Percentiles rank a stretch among this genome's conserved stretches.
These are phyloP conservation scores for Curvularia eragrostidis DNA, from an alignment of 2,329 filamentous ascomycete species.

Conservation along the genomic window DNA sequence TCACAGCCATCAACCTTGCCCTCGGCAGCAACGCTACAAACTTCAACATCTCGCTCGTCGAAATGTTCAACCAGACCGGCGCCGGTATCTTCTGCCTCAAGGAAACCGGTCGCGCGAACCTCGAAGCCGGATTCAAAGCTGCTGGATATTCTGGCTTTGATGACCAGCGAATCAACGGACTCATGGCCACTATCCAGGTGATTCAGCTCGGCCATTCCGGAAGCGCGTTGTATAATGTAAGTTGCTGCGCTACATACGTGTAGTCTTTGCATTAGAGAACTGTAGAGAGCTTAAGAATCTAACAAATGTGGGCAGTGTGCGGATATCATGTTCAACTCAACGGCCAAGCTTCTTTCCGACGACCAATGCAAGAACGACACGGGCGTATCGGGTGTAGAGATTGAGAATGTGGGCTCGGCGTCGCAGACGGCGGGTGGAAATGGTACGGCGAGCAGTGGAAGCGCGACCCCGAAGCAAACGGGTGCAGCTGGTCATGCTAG, in stretches of 20 bases:
- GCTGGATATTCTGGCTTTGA: slow-evolving; percentile 31
- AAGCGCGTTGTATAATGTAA: slow-evolving; percentile 54
- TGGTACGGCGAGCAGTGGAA: background rate
- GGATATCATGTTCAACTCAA: slow-evolving; percentile 53
- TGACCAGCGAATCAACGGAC: slow-evolving; percentile 43
- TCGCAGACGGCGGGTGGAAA: slow-evolving; percentile 2
- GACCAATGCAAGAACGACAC: slow-evolving; percentile 52
- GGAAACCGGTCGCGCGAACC: slow-evolving; percentile 37
- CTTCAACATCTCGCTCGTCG: slow-evolving; percentile 56
- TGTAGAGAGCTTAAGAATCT: slow-evolving; percentile 11
- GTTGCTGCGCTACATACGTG: no score
- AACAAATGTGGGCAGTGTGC: slow-evolving; percentile 47
- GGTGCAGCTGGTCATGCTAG: slow-evolving; percentile 25
- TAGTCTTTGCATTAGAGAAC: background rate
- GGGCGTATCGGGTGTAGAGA: slow-evolving; percentile 45
- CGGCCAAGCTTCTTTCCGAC: slow-evolving; percentile 46
- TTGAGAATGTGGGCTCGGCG: slow-evolving; percentile 29
- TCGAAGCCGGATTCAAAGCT: slow-evolving; percentile 35
- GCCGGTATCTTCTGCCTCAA: slow-evolving; percentile 57
- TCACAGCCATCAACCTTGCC: slow-evolving; percentile 58
- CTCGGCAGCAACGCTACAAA: slow-evolving; percentile 51
- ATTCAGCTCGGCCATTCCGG: slow-evolving; percentile 53
- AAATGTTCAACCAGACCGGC: slow-evolving; percentile 57
- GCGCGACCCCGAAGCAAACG: slow-evolving; percentile 2
- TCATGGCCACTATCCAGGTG: slow-evolving; percentile 54